Percentiles rank a stretch among this genome's conserved stretches.
phyloP scores from a whole-genome alignment of 345 rosid species.

The Salix brachista region DNA sequence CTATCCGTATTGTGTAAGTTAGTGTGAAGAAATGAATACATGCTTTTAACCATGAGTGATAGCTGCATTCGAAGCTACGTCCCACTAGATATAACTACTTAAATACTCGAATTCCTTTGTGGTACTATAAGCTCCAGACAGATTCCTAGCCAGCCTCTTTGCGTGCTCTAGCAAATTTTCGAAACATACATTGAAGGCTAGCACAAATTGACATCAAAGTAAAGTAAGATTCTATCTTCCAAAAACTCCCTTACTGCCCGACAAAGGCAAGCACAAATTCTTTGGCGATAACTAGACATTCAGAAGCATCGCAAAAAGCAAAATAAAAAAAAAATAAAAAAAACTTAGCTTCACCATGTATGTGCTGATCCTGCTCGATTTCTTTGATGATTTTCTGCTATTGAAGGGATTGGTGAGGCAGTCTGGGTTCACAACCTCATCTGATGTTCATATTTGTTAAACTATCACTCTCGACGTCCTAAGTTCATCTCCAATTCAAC shows the following conservation, averaged over 20 bases:
- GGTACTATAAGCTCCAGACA: slow-evolving; percentile 57
- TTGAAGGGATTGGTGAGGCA: slow-evolving; percentile 56
- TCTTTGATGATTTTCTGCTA: slow-evolving; percentile 10
- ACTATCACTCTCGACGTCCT: slow-evolving; percentile 15
- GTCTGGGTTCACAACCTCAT: slow-evolving; percentile 57
- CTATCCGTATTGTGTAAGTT: slow-evolving; percentile 81
- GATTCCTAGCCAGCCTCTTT: slow-evolving; percentile 74
- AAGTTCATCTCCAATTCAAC: slow-evolving; percentile 8
- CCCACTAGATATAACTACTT: too few relatives aligned
- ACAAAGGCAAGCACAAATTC: too few relatives aligned
- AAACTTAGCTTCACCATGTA: neutral
- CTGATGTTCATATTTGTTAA: slow-evolving; percentile 13
- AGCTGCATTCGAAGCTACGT: too few relatives aligned
- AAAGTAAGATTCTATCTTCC: too few relatives aligned
- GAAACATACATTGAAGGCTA: slow-evolving; percentile 32
- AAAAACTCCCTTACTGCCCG: too few relatives aligned
- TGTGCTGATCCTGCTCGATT: neutral
- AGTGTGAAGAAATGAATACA: neutral
- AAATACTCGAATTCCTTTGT: neutral
- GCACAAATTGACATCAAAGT: too few relatives aligned
- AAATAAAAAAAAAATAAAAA: neutral
- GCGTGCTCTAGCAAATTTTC: slow-evolving; percentile 55
- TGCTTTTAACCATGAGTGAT: too few relatives aligned
- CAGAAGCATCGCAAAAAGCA: neutral
- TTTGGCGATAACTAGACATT: neutral